phyloP scores from a whole-genome alignment of 2,329 filamentous ascomycete genomes.

The Apiospora hydei region DNA sequence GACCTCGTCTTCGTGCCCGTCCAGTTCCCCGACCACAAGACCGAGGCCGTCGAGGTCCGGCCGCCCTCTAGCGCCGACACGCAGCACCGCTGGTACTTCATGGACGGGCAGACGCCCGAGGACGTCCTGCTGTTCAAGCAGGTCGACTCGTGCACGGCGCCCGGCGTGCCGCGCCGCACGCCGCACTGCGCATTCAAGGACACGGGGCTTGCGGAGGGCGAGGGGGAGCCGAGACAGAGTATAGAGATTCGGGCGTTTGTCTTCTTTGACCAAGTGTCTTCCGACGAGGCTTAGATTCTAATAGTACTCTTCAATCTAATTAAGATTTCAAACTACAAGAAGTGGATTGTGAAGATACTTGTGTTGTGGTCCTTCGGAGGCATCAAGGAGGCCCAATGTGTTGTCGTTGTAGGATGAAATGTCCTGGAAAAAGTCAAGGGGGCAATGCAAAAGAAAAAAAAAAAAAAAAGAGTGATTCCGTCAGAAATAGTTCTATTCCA shows the following conservation, averaged over 20 bases:
- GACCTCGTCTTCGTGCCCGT: slow-evolving; percentile 20
- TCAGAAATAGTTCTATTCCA: no score
- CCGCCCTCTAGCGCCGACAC: neutral
- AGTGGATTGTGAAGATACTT: neutral
- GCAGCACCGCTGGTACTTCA: slow-evolving; percentile 15
- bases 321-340: neutral
- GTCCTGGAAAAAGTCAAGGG: no score
- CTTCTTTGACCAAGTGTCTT: slow-evolving; percentile 11
- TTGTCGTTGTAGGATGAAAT: neutral
- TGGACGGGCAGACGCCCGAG: slow-evolving; percentile 20
- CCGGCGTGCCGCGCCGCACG: neutral
- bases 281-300: neutral
- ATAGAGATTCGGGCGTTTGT: slow-evolving; percentile 21
- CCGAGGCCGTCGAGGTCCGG: slow-evolving; percentile 23
- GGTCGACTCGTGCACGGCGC: slow-evolving; percentile 12
- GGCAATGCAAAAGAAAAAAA: no score
- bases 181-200: slow-evolving; percentile 21
- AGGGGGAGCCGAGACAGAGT: slow-evolving; percentile 19
- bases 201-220: neutral
- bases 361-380: neutral
- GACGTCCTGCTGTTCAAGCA: slow-evolving; percentile 18
- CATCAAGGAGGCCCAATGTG: neutral
- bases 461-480: no score
- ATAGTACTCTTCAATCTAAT: neutral
- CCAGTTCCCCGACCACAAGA: slow-evolving; percentile 23